Evolutionary conservation across 306 rosid species (phyloP).

Genomic region (Biancaea sappan): DNA sequence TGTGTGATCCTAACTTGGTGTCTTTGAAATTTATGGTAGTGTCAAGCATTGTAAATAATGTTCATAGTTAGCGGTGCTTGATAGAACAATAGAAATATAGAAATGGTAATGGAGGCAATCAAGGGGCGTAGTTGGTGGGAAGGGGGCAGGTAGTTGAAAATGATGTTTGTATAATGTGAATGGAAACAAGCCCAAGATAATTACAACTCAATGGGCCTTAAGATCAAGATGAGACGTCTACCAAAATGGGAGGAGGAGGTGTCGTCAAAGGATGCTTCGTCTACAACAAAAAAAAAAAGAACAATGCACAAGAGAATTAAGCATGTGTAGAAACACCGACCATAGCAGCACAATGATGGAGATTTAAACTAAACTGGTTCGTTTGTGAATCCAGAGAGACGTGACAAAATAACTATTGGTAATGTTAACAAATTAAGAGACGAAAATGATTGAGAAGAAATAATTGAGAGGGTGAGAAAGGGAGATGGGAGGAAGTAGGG

Average conservation of each 20-base stretch:
- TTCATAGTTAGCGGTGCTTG: background rate
- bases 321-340: background rate
- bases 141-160: background rate
- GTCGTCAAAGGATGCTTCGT: too few relatives aligned
- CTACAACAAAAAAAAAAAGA: too few relatives aligned
- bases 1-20: background rate
- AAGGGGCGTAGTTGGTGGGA: background rate
- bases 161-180: slow-evolving; percentile 2
- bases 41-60: background rate
- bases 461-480: too few relatives aligned
- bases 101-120: background rate
- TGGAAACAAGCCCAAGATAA: slow-evolving; percentile 20
- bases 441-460: too few relatives aligned
- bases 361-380: too few relatives aligned
- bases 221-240: slow-evolving; percentile 29
- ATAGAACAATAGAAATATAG: background rate
- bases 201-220: slow-evolving; percentile 19
- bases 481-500: too few relatives aligned
- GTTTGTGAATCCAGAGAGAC: too few relatives aligned
- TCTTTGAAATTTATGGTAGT: background rate
- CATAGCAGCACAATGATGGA: background rate
- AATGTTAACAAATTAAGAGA: too few relatives aligned
- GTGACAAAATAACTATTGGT: too few relatives aligned
- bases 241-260: background rate
- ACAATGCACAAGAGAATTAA: slow-evolving; percentile 19